Base-by-base conservation (phyloP, 2,329 filamentous ascomycete genomes). In the Beauveria sp. region DNA sequence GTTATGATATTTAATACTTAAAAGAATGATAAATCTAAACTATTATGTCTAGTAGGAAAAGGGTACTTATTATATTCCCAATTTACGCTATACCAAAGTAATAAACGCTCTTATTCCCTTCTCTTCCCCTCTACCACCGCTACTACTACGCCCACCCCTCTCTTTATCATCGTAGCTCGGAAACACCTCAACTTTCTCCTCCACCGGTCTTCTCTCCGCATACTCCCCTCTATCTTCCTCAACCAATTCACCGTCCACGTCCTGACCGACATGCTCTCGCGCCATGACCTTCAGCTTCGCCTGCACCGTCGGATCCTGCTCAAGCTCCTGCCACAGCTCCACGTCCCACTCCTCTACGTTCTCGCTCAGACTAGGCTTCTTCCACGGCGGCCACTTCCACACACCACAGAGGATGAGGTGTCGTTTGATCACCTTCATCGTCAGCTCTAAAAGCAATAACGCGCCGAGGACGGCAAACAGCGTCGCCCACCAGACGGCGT, bases 401-500 rank as follows among this genome's bases (percentile, higher is more conserved):
- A 79, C 63, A 0, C 80, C 79, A 0, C 73, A 67, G 1, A 82
- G 68, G 22, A 81, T 72, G 48, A 85, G 64, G 42, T 75, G 75
- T 2, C 79, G 76, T 66, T 80, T 80, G 9, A 75, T 63, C 1
- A 76, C 73, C 64, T 79, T 83, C 64, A 87, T 82, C 1, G 81
- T 79, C 7, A 91, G 73, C 67, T 96, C 90, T 48, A 91, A 78
- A 14, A 86, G 72, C 14, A 87, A 76, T 4, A 89, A 80, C 0
- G 84, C 73, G 9, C 79, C 74, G 0, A 92, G 73, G 3, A 87
- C 83, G 28, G 90, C 75, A 50, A 93, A 77, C 2, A 93, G 75
- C 0, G 85, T 85, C 2, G 83, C 76, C 90, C 90, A 96, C 89
- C 91, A 96, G 1, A 83, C 76, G 0, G 83, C 74, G 64, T 90